phyloP scores from a whole-genome alignment of 148 eudicot species.

The Rhododendron vialii region DNA sequence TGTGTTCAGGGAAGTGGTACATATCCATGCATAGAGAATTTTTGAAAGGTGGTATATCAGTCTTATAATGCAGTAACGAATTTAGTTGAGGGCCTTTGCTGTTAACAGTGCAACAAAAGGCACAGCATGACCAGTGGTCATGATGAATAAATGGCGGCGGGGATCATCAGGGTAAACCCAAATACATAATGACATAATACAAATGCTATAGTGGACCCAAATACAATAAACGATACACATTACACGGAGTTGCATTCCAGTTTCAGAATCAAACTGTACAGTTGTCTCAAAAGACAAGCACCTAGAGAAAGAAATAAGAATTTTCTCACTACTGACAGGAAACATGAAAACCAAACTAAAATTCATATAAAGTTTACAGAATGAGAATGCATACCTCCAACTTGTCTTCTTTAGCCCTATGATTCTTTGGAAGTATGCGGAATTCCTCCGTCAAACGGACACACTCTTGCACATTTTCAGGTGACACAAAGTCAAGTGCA shows the following conservation, averaged over 20 bases:
- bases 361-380: not conserved
- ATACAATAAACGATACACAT: not conserved
- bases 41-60: not conserved
- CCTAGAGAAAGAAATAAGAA: not conserved
- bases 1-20: not conserved
- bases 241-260: not conserved
- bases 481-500: conserved; percentile 44
- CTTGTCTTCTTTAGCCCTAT: conserved; percentile 46
- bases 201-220: not conserved
- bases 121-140: not conserved
- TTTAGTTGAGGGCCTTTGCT: not conserved
- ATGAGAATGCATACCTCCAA: conserved; percentile 25
- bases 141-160: not conserved
- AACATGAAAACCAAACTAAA: not conserved
- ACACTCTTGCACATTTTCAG: conserved; percentile 37
- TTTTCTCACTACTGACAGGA: not conserved
- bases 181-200: not conserved
- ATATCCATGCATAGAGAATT: not conserved
- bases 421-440: conserved; percentile 34
- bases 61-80: not conserved
- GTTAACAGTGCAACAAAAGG: not conserved
- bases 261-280: not conserved
- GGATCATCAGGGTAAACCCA: not conserved
- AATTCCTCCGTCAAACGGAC: conserved; percentile 35
- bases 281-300: not conserved